Percentiles rank a stretch among this genome's conserved stretches.
phyloP scores from a whole-genome alignment of 352 stramenopile species.

The Globisporangium acanthophoron region DNA sequence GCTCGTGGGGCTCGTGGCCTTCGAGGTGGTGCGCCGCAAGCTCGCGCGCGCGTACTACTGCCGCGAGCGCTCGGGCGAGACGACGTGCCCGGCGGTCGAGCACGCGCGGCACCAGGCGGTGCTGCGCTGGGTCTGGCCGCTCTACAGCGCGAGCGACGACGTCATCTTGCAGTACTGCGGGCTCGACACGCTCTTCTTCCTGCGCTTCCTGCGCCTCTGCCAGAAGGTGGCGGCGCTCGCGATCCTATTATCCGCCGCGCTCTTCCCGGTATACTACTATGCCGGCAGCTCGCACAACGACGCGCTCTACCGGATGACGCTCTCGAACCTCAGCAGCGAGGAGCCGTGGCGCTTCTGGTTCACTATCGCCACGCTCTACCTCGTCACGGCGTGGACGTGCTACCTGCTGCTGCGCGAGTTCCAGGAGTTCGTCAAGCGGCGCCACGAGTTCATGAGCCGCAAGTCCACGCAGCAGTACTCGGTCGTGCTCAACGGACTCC shows the following conservation, averaged over 20 bases:
- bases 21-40: slow-evolving; percentile 57
- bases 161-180: slow-evolving; percentile 42
- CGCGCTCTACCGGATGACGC: too few relatives aligned
- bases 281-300: slow-evolving; percentile 7
- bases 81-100: slow-evolving; percentile 35
- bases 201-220: slow-evolving; percentile 66
- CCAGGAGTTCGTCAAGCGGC: slow-evolving; percentile 61
- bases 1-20: slow-evolving; percentile 52
- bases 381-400: slow-evolving; percentile 42
- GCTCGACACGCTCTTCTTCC: slow-evolving; percentile 77
- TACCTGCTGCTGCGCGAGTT: slow-evolving; percentile 32
- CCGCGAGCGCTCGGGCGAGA: slow-evolving; percentile 58
- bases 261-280: slow-evolving; percentile 82
- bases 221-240: slow-evolving; percentile 63
- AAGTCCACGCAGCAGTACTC: slow-evolving; percentile 60
- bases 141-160: slow-evolving; percentile 64
- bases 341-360: too few relatives aligned
- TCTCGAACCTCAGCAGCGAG: too few relatives aligned
- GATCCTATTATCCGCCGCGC: slow-evolving; percentile 48
- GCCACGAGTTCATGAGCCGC: slow-evolving; percentile 72
- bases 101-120: slow-evolving; percentile 24
- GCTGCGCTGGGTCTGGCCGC: slow-evolving; percentile 49
- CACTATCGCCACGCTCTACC: too few relatives aligned
- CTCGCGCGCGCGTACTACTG: slow-evolving; percentile 66
- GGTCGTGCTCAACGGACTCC: slow-evolving; percentile 23